These are phyloP conservation scores for Orbilia quercus DNA, from an alignment of 2,329 filamentous ascomycete genomes.

Conservation along the genomic window DNA sequence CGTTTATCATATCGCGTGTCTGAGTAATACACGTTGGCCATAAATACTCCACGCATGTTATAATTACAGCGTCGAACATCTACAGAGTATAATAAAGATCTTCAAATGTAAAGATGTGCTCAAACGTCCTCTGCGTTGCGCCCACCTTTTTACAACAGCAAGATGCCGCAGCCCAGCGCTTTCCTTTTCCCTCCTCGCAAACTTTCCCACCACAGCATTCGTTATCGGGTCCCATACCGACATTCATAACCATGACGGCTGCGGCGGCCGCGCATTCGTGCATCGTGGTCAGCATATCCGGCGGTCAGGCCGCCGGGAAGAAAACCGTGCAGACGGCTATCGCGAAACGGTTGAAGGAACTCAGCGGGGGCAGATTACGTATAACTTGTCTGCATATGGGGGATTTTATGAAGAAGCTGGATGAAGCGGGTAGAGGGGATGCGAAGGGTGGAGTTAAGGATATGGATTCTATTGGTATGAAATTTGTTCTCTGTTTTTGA, in stretches of 20 bases:
- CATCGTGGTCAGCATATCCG: conserved; percentile 58
- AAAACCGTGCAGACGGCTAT: conserved; percentile 59
- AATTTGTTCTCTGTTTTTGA: background rate
- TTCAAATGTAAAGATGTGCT: too few species aligned
- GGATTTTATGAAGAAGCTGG: conserved; percentile 56
- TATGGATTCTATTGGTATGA: conserved; percentile 57
- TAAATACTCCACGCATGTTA: too few species aligned
- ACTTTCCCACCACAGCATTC: conserved; percentile 1
- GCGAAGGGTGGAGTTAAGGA: conserved; percentile 48
- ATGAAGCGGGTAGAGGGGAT: conserved; percentile 37
- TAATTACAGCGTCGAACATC: too few species aligned
- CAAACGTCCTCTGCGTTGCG: conserved; percentile 35
- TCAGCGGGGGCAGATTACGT: conserved; percentile 42
- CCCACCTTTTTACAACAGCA: conserved; percentile 40
- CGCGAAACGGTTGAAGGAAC: conserved; percentile 51
- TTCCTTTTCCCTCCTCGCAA: conserved; percentile 6
- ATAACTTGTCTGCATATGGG: conserved; percentile 57
- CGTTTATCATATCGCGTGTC: too few species aligned
- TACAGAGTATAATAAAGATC: too few species aligned
- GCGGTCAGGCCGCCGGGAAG: conserved; percentile 59
- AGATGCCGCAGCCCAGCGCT: conserved; percentile 7
- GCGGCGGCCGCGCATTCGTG: conserved; percentile 32
- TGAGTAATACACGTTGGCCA: too few species aligned
- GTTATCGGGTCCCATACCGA: background rate
- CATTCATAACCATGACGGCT: background rate